Percentiles rank a stretch among this genome's conserved stretches.
Conservation (phyloP, 129 eudicot species). For the Calendula officinalis region DNA sequence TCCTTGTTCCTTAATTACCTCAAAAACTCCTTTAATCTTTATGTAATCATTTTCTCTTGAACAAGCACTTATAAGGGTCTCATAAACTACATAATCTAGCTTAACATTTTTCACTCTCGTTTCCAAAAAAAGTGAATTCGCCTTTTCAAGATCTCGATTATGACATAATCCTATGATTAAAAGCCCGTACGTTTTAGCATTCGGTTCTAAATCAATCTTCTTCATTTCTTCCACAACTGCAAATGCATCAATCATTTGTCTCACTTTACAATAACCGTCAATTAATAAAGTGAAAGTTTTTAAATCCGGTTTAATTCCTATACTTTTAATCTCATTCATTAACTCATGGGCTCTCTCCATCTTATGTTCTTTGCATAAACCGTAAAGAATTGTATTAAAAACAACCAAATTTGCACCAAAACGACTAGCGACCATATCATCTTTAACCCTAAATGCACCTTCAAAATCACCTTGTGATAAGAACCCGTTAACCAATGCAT, state of each 20-base stretch:
- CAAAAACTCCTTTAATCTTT: slow-evolving; percentile 22
- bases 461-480: slow-evolving; percentile 28
- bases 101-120: slow-evolving; percentile 16
- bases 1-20: slow-evolving; percentile 32
- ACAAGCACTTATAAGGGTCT: slow-evolving; percentile 24
- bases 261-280: slow-evolving; percentile 52
- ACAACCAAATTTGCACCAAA: slow-evolving; percentile 31
- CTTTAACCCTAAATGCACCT: slow-evolving; percentile 31
- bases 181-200: slow-evolving; percentile 48
- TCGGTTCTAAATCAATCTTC: slow-evolving; percentile 51
- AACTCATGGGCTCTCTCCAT: slow-evolving; percentile 51
- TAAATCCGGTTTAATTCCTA: slow-evolving; percentile 49
- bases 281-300: slow-evolving; percentile 50
- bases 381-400: slow-evolving; percentile 38
- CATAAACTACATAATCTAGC: slow-evolving; percentile 25
- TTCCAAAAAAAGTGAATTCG: slow-evolving; percentile 29
- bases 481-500: slow-evolving; percentile 33
- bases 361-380: slow-evolving; percentile 30
- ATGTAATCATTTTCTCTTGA: slow-evolving; percentile 21
- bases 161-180: slow-evolving; percentile 58
- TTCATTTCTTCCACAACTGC: slow-evolving; percentile 64
- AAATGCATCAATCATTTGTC: slow-evolving; percentile 53
- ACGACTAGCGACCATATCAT: slow-evolving; percentile 29
- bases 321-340: slow-evolving; percentile 45
- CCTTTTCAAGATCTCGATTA: slow-evolving; percentile 52